Base-by-base conservation (phyloP, 768 basidiomycete species). In the Leccinum pellstonianum region DNA sequence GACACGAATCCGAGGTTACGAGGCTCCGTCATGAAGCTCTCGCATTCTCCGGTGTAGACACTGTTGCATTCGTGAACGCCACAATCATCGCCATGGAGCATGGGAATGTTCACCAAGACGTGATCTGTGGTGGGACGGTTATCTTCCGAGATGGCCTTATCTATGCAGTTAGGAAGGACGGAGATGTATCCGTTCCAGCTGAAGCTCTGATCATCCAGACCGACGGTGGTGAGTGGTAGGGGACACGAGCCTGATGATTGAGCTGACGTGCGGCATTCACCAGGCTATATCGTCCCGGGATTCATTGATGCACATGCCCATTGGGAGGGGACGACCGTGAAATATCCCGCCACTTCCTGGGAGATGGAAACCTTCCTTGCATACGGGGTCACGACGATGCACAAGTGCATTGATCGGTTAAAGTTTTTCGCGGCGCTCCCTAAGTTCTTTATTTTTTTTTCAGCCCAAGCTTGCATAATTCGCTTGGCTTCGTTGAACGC, bases 271-370 rank as follows among this genome's bases (percentile, higher is more conserved):
- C 23, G 21, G 54, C 53, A 38, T 54, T 46, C 50, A 7, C 8
- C 37, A 90, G 88, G 85, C 5, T 87, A 79, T 60, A 77, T 91
- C 17, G 72, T 85, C 4, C 89, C 88, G 15, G 89, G 88, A 3
- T 90, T 89, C 69, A 83, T 91, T 53, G 88, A 91, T 58, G 85
- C 86, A 8, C 88, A 91, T 64, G 88, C 88, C 3, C 89, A 91
- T 59, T 90, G 88, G 88, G 66, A 73, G n/a, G 87, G 86, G 0
- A 81, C 83, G 59, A 63, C 38, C 0, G 79, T 76, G 31, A 75
- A 76, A 33, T 82, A 83, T 63, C 88, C 88, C 0, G 80, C 86
- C 7, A 79, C 78, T 48, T 89, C 87, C 11, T 91, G 88, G 87
- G 88, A 90, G 66, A 77, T 87, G 76, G 80, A 86, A 67, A 83